Percentiles rank a stretch among this genome's conserved stretches.
phyloP scores from a whole-genome alignment of 2,329 filamentous ascomycete species.

The Talaromyces sp. region DNA sequence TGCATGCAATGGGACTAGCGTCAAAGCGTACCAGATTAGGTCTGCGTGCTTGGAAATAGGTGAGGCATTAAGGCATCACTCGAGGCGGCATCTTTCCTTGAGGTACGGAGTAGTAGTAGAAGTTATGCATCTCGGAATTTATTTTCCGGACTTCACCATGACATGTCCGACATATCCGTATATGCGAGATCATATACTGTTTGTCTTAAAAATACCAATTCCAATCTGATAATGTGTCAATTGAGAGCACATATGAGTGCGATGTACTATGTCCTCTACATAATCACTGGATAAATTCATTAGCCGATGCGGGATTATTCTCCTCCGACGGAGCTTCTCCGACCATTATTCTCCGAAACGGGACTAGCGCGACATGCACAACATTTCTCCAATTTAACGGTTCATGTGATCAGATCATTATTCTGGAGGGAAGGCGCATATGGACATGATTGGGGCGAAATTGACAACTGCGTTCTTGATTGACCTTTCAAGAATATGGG shows the following conservation, averaged over 20 bases:
- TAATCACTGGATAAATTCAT: background rate
- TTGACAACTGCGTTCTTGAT: background rate
- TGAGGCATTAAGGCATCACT: conserved; percentile 1
- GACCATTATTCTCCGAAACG: background rate
- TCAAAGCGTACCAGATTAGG: background rate
- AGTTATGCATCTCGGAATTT: background rate
- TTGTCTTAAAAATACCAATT: background rate
- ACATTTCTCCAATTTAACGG: background rate
- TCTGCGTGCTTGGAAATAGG: background rate
- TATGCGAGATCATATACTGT: background rate
- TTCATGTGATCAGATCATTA: background rate
- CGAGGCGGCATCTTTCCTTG: background rate
- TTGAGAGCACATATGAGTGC: background rate
- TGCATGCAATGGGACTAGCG: background rate
- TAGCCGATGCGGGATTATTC: conserved; percentile 5
- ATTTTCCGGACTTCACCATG: background rate
- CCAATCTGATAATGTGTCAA: background rate
- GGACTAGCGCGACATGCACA: background rate
- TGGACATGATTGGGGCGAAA: background rate
- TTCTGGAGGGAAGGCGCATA: background rate
- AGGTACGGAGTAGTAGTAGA: no score
- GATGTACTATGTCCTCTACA: background rate
- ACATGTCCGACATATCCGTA: background rate
- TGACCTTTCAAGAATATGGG: background rate
- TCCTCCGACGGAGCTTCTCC: background rate